A percentile compares a stretch with the other conserved stretches of the same genome.
Evolutionary conservation across 2,329 filamentous ascomycete genomes (phyloP).

Genomic region (Exophiala phaeomuriformis): DNA sequence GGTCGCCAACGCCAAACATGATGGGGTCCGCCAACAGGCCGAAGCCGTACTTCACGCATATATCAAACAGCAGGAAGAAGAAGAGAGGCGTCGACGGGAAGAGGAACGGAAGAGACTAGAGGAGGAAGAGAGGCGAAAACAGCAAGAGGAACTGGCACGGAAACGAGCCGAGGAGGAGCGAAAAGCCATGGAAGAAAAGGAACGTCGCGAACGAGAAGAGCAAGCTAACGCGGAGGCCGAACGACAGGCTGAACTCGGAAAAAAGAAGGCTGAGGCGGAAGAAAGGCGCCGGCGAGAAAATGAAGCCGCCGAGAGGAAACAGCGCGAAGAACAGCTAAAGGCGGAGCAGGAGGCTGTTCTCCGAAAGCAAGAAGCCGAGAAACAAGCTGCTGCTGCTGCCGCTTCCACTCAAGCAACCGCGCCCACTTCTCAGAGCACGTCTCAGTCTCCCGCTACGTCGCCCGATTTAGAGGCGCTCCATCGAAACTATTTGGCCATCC

Average conservation of each 20-base stretch:
- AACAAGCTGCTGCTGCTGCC: conserved; percentile 9
- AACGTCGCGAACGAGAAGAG: conserved; percentile 36
- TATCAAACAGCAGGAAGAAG: conserved; percentile 33
- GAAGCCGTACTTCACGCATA: conserved; percentile 46
- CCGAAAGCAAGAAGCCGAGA: conserved; percentile 10
- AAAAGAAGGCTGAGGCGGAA: conserved; percentile 39
- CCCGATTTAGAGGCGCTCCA: conserved; percentile 40
- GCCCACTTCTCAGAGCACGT: neutral
- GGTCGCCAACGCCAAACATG: conserved; percentile 59
- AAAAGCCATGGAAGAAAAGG: conserved; percentile 34
- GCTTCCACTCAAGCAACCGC: neutral
- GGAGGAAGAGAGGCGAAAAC: conserved; percentile 32
- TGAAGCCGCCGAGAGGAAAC: conserved; percentile 31
- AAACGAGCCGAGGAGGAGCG: conserved; percentile 35
- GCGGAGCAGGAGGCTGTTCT: conserved; percentile 23
- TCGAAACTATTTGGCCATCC: conserved; percentile 49
- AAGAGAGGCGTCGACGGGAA: conserved; percentile 23
- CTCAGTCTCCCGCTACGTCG: neutral
- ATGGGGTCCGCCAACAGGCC: conserved; percentile 53
- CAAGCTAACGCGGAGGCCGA: conserved; percentile 39
- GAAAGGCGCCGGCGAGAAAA: conserved; percentile 32
- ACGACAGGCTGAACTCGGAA: conserved; percentile 45
- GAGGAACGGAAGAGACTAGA: conserved; percentile 34
- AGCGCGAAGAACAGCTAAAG: conserved; percentile 29
- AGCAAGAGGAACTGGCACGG: conserved; percentile 30